Conservation (phyloP, 768 basidiomycete species). For the Lactarius indigo region DNA sequence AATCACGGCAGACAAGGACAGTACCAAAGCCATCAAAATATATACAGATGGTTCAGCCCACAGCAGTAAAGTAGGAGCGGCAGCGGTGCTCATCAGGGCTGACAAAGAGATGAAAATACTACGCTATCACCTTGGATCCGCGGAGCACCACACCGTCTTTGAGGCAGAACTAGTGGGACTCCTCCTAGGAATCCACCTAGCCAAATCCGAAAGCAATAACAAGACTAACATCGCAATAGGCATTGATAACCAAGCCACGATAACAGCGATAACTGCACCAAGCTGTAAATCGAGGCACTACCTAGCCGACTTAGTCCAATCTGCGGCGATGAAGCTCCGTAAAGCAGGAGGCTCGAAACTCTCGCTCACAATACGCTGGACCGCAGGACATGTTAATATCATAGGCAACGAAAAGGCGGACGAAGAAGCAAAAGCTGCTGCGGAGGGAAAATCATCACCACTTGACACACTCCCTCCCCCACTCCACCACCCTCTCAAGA, state of each 20-base stretch:
- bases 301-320: not conserved
- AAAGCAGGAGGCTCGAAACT: not conserved
- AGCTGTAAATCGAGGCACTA: not conserved
- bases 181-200: not conserved
- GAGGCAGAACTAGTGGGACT: not conserved
- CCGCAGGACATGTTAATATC: not conserved
- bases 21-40: not conserved
- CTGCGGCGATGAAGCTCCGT: accelerated
- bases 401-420: not conserved
- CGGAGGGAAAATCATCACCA: not conserved
- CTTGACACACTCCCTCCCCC: too few relatives aligned
- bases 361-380: not conserved
- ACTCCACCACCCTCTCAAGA: not conserved
- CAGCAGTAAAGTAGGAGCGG: not conserved
- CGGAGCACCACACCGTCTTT: not conserved
- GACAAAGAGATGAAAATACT: not conserved
- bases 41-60: conserved; percentile 28
- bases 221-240: too few relatives aligned
- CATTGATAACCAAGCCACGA: not conserved
- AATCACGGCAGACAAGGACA: not conserved
- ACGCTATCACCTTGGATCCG: not conserved
- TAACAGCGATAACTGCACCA: not conserved
- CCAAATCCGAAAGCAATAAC: not conserved
- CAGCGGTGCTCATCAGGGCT: not conserved
- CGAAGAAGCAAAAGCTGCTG: not conserved